Evolutionary conservation across 2,329 filamentous ascomycete species (phyloP), one percentile per base, ranked within the genome.

Genomic region (Botrytis pseudocinerea): DNA sequence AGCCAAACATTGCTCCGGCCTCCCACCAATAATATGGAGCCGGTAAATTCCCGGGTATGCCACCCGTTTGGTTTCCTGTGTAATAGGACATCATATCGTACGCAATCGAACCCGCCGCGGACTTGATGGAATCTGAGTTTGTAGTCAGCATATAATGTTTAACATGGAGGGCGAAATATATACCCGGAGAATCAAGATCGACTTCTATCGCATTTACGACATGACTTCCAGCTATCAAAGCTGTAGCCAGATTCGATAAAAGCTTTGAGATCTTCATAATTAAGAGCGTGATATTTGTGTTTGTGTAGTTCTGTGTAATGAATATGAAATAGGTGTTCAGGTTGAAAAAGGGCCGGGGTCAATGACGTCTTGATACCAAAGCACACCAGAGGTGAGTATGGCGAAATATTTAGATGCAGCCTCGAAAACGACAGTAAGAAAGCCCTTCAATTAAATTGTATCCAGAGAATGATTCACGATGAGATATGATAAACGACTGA

Each of bases 1-100:
- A 85, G 35, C 88, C 88, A 82, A 90, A 86, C 85, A 95, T 89
- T 73, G 92, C 92, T 70, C 92, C 92, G 18, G 94, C 87, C 77
- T 87, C 85, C 86, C 86, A 88, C 86, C 86, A 88, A 78, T 86
- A 87, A 77, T 87, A 87, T 28, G 87, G 87, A 25, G 80, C 79
- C 4, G 85, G 85, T n/a, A 88, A 83, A 72, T 87, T 82, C 64
- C 87, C 87, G 14, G 86, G 86, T 32, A 85, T 85, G 14, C 83
- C 82, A 25, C 85, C 85, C 1, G 85, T 83, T 64, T 83, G 77
- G 74, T 89, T 87, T 28, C 87, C 87, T 57, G 81, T 82, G 78
- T 89, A 89, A 76, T 84, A 86, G 28, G 79, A 78, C 82, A 88
- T 83, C 82, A 88, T 84, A 63, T 85, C 84, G 73, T 84, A 81